Evolutionary conservation across 345 rosid species (phyloP).

Genomic region (Anastatica hierochuntica): DNA sequence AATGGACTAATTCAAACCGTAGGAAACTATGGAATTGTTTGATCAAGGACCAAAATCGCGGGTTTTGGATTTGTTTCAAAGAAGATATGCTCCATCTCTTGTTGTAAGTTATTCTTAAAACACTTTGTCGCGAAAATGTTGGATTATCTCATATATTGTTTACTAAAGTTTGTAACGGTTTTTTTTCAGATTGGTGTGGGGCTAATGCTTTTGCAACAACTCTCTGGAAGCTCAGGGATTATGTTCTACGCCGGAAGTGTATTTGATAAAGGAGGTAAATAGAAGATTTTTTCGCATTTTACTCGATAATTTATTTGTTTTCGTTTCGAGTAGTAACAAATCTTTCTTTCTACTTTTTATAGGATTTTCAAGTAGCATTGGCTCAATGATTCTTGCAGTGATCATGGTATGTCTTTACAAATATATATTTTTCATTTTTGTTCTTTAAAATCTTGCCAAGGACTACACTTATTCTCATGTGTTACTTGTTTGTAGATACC

Average conservation of each 20-base stretch:
- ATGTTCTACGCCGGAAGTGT: slow-evolving; percentile 30
- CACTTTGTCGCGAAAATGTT: neutral
- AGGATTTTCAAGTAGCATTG: slow-evolving; percentile 35
- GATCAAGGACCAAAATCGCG: slow-evolving; percentile 22
- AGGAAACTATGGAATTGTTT: slow-evolving; percentile 31
- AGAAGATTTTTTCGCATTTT: neutral
- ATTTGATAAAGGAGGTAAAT: slow-evolving; percentile 36
- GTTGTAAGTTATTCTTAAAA: slow-evolving; percentile 23
- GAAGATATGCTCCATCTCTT: slow-evolving; percentile 36
- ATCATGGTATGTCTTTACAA: slow-evolving; percentile 30
- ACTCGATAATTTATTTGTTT: neutral
- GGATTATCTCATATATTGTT: neutral
- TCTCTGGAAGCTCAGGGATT: slow-evolving; percentile 31
- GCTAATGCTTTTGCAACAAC: slow-evolving; percentile 39
- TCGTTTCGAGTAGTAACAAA: neutral
- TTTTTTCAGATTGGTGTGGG: slow-evolving; percentile 40
- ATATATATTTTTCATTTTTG: no score
- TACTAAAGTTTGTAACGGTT: slow-evolving; percentile 26
- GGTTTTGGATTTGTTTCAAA: slow-evolving; percentile 34
- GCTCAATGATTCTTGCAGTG: slow-evolving; percentile 28
- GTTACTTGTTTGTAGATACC: slow-evolving; percentile 16
- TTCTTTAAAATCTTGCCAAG: neutral
- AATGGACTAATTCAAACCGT: neutral
- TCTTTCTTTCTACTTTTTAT: neutral
- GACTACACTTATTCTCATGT: neutral